Evolutionary conservation across 306 rosid species (phyloP).

Genomic region (Pterocarpus macrocarpus): DNA sequence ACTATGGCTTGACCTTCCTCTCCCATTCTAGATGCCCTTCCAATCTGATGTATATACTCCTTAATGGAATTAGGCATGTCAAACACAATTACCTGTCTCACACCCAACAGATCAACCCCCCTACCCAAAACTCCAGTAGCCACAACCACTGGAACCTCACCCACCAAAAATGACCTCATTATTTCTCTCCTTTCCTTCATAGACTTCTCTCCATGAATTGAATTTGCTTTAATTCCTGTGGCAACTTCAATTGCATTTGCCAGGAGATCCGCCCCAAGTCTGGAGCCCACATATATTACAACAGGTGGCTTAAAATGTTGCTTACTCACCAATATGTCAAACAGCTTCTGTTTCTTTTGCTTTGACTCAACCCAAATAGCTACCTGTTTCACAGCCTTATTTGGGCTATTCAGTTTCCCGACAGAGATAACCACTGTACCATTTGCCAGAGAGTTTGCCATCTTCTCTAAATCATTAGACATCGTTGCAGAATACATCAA

Average conservation of each 20-base stretch:
- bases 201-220: constrained; percentile 89
- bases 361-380: constrained; percentile 86
- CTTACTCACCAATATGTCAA: constrained; percentile 71
- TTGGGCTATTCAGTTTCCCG: constrained; percentile 77
- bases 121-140: constrained; percentile 92
- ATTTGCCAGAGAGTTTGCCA: constrained; percentile 68
- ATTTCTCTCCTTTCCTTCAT: constrained; percentile 87
- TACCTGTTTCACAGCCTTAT: constrained; percentile 80
- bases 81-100: constrained; percentile 81
- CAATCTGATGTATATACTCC: constrained; percentile 89
- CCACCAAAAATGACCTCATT: constrained; percentile 72
- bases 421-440: constrained; percentile 60
- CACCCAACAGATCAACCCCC: constrained; percentile 79
- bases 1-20: constrained; percentile 81
- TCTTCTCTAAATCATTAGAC: constrained; percentile 73
- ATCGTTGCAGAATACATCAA: constrained; percentile 86
- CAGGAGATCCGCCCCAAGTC: constrained; percentile 88
- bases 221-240: constrained; percentile 69
- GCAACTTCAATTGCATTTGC: constrained; percentile 75
- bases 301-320: constrained; percentile 86
- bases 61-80: constrained; percentile 87
- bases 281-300: constrained; percentile 73
- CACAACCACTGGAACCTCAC: constrained; percentile 80
- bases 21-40: constrained; percentile 91
- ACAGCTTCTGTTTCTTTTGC: constrained; percentile 85